Base-by-base conservation (phyloP, 768 basidiomycete genomes). In the Termitomyces sp. region DNA sequence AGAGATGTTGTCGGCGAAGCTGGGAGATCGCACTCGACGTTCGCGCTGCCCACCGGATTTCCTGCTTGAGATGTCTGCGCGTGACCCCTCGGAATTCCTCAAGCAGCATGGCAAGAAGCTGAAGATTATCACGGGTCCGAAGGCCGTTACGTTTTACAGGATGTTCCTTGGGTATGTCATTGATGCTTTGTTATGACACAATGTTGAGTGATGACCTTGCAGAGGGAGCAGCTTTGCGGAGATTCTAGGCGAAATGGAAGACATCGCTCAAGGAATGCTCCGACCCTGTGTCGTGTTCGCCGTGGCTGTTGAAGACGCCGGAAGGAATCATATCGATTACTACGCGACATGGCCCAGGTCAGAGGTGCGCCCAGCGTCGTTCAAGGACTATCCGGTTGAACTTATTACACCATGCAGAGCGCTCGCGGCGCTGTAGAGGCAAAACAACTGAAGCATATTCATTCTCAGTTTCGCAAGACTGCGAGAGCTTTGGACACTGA, bases 321-420 rank as follows among this genome's bases (percentile, higher is more conserved):
- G 73, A 22, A 70, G 71, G 54, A 78, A 74, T 61, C 73, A 74
- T 41, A 74, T 80, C 36, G 78, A 82, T 64, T 81, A 79, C 66
- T 81, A 81, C 61, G 77, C 80, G 76, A 76, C 77, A 33, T 81
- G 80, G 80, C 70, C 58, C 72, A 61, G 73, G 75, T 15, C 73
- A 76, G 66, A 73, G 53, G 78, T 78, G 49, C 53, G 76, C 60
- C 9, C 24, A 30, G 12, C 47, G 37, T 27, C 22, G 39, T 30
- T 45, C 42, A 27, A 37, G 55, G 18, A 45, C 37, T 46, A 51
- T 16, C 13, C n/a, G 5, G 16, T 31, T 54, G 37, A 52, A 47
- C 47, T 24, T 42, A 11, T 6, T 1, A 16, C 15, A 44, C 47
- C 2, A 33, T 58, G 27, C 51, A 66, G 63, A 57, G 60, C 48